These are phyloP conservation scores for Sugiyamaella neomexicana DNA, from an alignment of 1,139 yeast genomes.

Conservation along the genomic window DNA sequence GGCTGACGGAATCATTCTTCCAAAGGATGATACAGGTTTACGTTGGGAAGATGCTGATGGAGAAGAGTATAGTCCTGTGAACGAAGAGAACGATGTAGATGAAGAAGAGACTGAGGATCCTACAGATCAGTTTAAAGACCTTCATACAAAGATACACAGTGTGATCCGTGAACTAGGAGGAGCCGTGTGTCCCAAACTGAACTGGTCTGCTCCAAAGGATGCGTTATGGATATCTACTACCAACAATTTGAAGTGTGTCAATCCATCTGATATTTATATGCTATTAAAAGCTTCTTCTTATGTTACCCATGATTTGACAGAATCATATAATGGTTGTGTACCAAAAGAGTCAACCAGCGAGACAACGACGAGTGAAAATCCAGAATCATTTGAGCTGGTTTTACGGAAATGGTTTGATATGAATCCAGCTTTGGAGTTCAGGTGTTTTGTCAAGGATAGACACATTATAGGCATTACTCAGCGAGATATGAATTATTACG, in stretches of 20 bases:
- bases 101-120: slow-evolving; percentile 41
- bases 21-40: slow-evolving; percentile 41
- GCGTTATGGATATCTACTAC: slow-evolving; percentile 88
- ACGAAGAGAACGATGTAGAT: slow-evolving; percentile 68
- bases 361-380: slow-evolving; percentile 26
- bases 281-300: slow-evolving; percentile 85
- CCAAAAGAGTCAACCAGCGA: slow-evolving; percentile 11
- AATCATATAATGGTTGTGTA: slow-evolving; percentile 56
- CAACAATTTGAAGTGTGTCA: slow-evolving; percentile 68
- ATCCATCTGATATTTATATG: slow-evolving; percentile 72
- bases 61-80: slow-evolving; percentile 66
- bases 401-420: slow-evolving; percentile 77
- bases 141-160: slow-evolving; percentile 54
- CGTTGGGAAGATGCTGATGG: slow-evolving; percentile 24
- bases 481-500: slow-evolving; percentile 80
- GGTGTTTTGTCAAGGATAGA: slow-evolving; percentile 71
- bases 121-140: slow-evolving; percentile 52
- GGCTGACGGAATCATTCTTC: slow-evolving; percentile 75
- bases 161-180: slow-evolving; percentile 51
- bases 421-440: slow-evolving; percentile 87
- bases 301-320: slow-evolving; percentile 76
- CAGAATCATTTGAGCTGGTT: slow-evolving; percentile 58
- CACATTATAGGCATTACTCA: slow-evolving; percentile 74
- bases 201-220: slow-evolving; percentile 97
- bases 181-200: slow-evolving; percentile 79